phyloP scores from a whole-genome alignment of 2,329 filamentous ascomycete genomes.

The Aspergillus cejpii region DNA sequence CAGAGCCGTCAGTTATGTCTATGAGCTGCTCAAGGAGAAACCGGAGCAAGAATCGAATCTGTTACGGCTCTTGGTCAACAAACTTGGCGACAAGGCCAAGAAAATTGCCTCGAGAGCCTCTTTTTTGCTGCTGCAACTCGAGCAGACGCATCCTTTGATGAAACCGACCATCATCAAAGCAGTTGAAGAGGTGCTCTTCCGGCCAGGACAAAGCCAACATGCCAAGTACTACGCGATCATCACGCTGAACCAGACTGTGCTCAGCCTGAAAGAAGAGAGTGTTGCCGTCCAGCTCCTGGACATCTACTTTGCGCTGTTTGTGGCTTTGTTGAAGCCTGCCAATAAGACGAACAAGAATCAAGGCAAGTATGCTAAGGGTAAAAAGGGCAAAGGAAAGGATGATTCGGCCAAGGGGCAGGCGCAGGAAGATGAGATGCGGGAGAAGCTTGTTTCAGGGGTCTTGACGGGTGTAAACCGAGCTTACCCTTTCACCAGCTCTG shows the following conservation, averaged over 20 bases:
- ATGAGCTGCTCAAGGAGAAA: constrained; percentile 85
- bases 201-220: constrained; percentile 77
- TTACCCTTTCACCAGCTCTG: constrained; percentile 81
- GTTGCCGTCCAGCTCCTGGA: constrained; percentile 74
- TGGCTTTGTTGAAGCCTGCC: constrained; percentile 65
- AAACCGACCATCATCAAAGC: constrained; percentile 77
- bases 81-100: constrained; percentile 87
- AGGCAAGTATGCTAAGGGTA: constrained; percentile 31
- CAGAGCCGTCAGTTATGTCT: constrained; percentile 83
- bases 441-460: constrained; percentile 88
- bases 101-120: constrained; percentile 94
- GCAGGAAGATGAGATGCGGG: constrained; percentile 63
- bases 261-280: constrained; percentile 74
- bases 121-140: constrained; percentile 84
- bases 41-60: constrained; percentile 96
- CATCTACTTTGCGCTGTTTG: constrained; percentile 89
- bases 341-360: constrained; percentile 37
- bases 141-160: constrained; percentile 87
- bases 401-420: constrained; percentile 31
- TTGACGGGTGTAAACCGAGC: constrained; percentile 93
- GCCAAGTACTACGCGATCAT: constrained; percentile 95
- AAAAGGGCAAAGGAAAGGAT: constrained; percentile 46
- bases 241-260: constrained; percentile 91
- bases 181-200: constrained; percentile 83
- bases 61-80: constrained; percentile 85